phyloP scores from a whole-genome alignment of 1,284 basidiomycete genomes.

The Athelia psychrophila region DNA sequence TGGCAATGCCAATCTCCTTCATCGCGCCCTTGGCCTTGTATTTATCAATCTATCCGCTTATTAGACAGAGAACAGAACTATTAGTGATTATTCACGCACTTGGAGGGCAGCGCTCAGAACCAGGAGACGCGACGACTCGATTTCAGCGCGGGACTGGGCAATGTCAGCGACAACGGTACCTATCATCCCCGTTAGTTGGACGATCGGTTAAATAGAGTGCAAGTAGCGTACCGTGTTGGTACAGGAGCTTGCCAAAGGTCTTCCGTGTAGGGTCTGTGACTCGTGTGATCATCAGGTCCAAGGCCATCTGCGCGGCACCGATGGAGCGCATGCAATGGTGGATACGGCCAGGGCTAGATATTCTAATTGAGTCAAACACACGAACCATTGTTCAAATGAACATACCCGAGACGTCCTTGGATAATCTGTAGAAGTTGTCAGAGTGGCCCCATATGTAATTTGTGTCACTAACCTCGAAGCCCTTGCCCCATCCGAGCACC shows the following conservation, averaged over 20 bases:
- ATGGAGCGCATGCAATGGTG: conserved; percentile 99
- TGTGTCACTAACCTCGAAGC: conserved; percentile 70
- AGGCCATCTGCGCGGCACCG: conserved; percentile 81
- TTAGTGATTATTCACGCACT: conserved; percentile 30
- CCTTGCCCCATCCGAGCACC: conserved; percentile 89
- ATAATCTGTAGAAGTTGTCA: conserved; percentile 65
- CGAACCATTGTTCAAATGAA: conserved; percentile 5
- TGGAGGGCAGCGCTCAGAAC: conserved; percentile 93
- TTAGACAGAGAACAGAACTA: not conserved
- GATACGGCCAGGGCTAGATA: conserved; percentile 82
- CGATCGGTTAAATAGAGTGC: not conserved
- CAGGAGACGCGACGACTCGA: conserved; percentile 84
- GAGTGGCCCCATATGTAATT: not conserved
- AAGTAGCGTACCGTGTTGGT: conserved; percentile 75
- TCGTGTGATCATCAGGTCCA: conserved; percentile 89
- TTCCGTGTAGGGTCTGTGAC: conserved; percentile 88
- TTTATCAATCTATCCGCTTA: conserved; percentile 73
- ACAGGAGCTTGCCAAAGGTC: conserved; percentile 92
- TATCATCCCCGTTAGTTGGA: conserved; percentile 23
- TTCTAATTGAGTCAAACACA: not conserved
- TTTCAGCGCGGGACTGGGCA: conserved; percentile 90
- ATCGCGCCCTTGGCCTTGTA: conserved; percentile 90
- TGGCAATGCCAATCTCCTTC: conserved; percentile 97
- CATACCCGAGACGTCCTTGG: conserved; percentile 92
- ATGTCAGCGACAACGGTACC: conserved; percentile 89